These are phyloP conservation scores for Phytophthora tubulina DNA, from an alignment of 352 stramenopile genomes.

Conservation along the genomic window DNA sequence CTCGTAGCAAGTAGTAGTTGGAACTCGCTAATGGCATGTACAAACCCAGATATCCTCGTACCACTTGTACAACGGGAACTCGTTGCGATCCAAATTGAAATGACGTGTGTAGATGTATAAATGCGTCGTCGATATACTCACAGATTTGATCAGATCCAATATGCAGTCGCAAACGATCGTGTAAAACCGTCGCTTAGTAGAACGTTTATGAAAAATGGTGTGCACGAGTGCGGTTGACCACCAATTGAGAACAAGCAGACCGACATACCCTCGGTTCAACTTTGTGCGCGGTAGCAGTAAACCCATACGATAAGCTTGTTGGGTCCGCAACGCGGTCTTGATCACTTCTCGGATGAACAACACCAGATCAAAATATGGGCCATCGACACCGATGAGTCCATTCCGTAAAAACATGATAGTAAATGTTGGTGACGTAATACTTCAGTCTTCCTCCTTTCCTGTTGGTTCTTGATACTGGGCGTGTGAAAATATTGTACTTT, in stretches of 20 bases:
- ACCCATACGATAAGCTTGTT: slow-evolving; percentile 3
- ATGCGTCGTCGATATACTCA: slow-evolving; percentile 22
- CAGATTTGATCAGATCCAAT: slow-evolving; percentile 28
- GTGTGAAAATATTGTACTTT: neutral
- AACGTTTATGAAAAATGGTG: slow-evolving; percentile 26
- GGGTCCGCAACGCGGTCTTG: neutral
- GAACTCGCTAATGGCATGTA: slow-evolving; percentile 3
- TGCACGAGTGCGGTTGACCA: slow-evolving; percentile 38
- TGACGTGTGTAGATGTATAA: slow-evolving; percentile 5
- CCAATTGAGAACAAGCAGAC: slow-evolving; percentile 39
- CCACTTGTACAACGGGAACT: slow-evolving; percentile 19
- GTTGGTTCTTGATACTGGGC: neutral
- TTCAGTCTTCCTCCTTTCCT: neutral
- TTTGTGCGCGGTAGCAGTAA: slow-evolving; percentile 1
- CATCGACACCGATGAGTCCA: neutral
- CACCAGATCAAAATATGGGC: neutral
- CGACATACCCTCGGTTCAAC: slow-evolving; percentile 40
- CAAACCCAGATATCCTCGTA: slow-evolving; percentile 9
- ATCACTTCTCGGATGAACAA: neutral
- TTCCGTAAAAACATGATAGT: neutral
- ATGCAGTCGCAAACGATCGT: slow-evolving; percentile 26
- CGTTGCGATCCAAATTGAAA: slow-evolving; percentile 7
- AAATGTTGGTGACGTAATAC: neutral
- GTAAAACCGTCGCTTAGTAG: slow-evolving; percentile 19
- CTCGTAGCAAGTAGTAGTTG: neutral